Base-by-base conservation (phyloP, 2,329 filamentous ascomycete genomes). In the Penicillium sp. region DNA sequence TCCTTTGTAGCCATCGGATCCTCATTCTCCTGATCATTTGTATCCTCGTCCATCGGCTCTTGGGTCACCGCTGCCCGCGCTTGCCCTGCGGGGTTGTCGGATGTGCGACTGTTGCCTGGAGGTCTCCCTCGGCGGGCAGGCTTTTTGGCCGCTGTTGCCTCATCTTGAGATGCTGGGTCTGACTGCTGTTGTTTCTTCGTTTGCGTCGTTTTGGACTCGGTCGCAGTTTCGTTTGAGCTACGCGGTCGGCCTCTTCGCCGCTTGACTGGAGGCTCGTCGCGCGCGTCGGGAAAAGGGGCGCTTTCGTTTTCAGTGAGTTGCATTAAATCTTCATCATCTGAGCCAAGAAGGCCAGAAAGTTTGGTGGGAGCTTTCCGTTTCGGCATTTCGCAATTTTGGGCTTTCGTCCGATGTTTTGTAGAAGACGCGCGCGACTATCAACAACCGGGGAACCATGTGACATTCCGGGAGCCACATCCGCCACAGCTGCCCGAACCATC, bases 341-440 rank as follows among this genome's bases (percentile, higher is more conserved):
- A 78, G 43, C 76, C 76, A 9, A 79, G 61, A 20, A 80, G 59
- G 9, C 71, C 73, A 30, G 77, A 77, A 14, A 80, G 56, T 48
- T 73, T 75, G 30, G 74, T 63, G 13, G 67, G 55, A 7, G 67
- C 70, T 54, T 76, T 76, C 41, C 71, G 60, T 56, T 74, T 75
- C 9, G 72, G 69, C 71, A 74, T 74, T 20, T 28, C 49, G 41
- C 20, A 50, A 54, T 55, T 43, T 18, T 28, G 38, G 41, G 4
- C 13, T 22, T 44, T 44, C 3, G 28, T 51, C 36, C 18, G 36
- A 42, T 48, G 30, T 38, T 28, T 27, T 43, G 38, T 13, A 39
- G 46, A 36, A 16, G 25, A 44, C 50, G 27, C 45, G 46, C 50
- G 27, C 45, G 46, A 47, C 35, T 36, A 53, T 57, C 52, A 61